A percentile compares a stretch with the other conserved stretches of the same genome.
Evolutionary conservation across 2,329 filamentous ascomycete genomes (phyloP).

Genomic region (Colletotrichum cordylinicola): DNA sequence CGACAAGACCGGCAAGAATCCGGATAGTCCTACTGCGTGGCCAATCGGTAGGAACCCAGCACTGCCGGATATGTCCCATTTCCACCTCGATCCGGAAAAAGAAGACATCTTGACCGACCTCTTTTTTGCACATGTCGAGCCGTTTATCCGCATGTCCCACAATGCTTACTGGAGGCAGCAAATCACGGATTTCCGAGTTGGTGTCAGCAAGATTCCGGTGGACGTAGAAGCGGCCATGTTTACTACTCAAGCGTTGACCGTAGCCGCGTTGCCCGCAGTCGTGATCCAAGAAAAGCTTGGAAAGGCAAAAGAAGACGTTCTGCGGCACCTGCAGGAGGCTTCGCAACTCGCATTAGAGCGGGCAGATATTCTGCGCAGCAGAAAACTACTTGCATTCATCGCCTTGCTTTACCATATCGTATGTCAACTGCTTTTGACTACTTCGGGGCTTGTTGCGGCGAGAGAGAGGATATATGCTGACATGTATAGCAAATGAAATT

Average conservation of each 20-base stretch:
- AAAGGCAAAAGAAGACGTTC: neutral
- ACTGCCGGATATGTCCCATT: neutral
- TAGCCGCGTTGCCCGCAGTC: constrained; percentile 7
- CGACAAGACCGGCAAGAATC: constrained; percentile 8
- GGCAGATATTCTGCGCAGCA: constrained; percentile 13
- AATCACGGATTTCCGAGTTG: constrained; percentile 18
- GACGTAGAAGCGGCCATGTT: constrained; percentile 15
- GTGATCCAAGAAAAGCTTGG: constrained; percentile 1
- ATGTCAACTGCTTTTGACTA: neutral
- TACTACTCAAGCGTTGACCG: constrained; percentile 16
- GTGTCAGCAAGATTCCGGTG: constrained; percentile 4
- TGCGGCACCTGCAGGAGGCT: constrained; percentile 11
- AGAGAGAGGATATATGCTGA: neutral
- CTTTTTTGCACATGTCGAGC: constrained; percentile 14
- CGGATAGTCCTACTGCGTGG: constrained; percentile 6
- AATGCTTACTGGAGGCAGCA: constrained; percentile 13
- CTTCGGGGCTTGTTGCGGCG: neutral
- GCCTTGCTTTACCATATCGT: constrained; percentile 17
- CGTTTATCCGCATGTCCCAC: constrained; percentile 9
- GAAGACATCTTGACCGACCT: constrained; percentile 16
- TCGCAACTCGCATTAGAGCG: constrained; percentile 6
- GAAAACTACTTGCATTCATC: constrained; percentile 2
- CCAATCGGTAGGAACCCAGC: constrained; percentile 4
- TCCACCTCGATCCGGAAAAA: constrained; percentile 12
- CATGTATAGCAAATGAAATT: constrained; percentile 12